Base-by-base conservation (phyloP, 495 filamentous ascomycete genomes). In the Aspergillus bertholletiae region DNA sequence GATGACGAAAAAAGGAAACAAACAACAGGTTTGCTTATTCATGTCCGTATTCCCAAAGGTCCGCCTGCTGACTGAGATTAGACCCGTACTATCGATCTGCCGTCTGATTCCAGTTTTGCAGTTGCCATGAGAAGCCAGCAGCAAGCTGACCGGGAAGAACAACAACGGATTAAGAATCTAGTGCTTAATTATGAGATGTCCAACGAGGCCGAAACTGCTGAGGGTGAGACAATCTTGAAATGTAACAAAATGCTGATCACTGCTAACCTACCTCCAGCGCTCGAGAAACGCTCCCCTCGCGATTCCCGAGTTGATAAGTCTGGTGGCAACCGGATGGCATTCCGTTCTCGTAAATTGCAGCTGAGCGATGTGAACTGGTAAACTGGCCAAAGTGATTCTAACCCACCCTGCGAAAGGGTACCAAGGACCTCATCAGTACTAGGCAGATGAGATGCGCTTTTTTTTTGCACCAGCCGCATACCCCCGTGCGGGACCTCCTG, bases 331-430 rank as follows among this genome's bases (percentile, higher is more conserved):
- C 86, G 92, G 32, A 78, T 80, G 58, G 85, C 88, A 50, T 92
- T 96, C 67, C 87, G 93, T 13, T 85, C 92, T 32, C 83, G 93
- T 62, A 96, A 96, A 69, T 77, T 98, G 53, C 93, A 97, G 64
- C 81, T 97, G 45, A 96, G 89, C 66, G 94, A 97, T 67, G 89
- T 98, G 67, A 93, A 98, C 69, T 98, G 94, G 94, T 97, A 93
- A 63, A 49, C 49, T 5, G 2, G 18, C 15, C 3, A 6, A 15
- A 15, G 3, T 49, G 24, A 21, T 37, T 21, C 3, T 23, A 43
- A 17, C 27, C 24, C 24, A 27, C 9, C 28, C 18, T 47, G 21
- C 39, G n/a, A 35, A 49, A 37, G 12, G 17, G 7, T 27, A 23
- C 46, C 21, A 20, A 35, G 20, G 30, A 51, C 22, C 21, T 26